Percentiles rank a stretch among this genome's conserved stretches.
Evolutionary conservation across 345 rosid species (phyloP).

Genomic region (Eucalyptus urophylla): DNA sequence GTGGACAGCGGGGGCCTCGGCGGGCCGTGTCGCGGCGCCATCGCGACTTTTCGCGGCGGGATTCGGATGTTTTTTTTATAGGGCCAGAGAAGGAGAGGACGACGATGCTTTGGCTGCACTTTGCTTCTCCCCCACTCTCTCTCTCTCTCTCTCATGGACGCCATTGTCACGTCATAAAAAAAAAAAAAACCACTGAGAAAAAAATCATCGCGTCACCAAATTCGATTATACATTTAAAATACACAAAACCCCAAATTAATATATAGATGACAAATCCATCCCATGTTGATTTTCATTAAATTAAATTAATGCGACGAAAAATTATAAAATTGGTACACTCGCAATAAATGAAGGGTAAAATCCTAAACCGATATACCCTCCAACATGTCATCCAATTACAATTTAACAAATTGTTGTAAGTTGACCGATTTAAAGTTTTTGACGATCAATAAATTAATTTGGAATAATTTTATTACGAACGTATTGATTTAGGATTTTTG

Average conservation of each 20-base stretch:
- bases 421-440: fast-evolving
- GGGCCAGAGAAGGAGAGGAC: neutral
- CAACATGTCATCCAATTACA: fast-evolving
- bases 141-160: neutral
- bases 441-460: too few relatives aligned
- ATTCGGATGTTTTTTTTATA: neutral
- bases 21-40: neutral
- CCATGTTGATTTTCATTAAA: fast-evolving
- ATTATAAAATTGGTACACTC: fast-evolving
- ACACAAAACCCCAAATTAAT: fast-evolving
- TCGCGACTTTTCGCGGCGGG: neutral
- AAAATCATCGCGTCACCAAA: neutral
- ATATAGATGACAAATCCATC: fast-evolving
- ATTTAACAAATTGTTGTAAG: fast-evolving
- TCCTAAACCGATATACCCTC: fast-evolving
- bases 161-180: neutral
- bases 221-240: too few relatives aligned
- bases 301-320: fast-evolving
- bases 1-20: neutral
- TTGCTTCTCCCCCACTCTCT: neutral
- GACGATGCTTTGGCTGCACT: neutral
- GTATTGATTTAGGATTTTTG: fast-evolving
- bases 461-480: fast-evolving
- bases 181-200: neutral
- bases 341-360: fast-evolving